A percentile compares a stretch with the other conserved stretches of the same genome.
These are phyloP conservation scores for Diplodia sapinea DNA, from an alignment of 2,329 filamentous ascomycete genomes.

Conservation along the genomic window DNA sequence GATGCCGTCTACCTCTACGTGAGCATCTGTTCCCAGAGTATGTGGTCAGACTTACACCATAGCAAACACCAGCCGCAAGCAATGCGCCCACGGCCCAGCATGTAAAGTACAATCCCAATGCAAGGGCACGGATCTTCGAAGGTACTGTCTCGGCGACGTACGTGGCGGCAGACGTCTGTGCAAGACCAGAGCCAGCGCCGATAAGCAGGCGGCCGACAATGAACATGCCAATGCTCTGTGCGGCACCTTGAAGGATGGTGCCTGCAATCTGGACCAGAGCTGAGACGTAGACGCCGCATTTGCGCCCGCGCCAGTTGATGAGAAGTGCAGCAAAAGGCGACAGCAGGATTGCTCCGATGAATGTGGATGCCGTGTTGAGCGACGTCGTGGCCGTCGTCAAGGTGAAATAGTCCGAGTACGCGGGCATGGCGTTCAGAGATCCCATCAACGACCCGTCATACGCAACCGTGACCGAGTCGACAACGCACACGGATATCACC, in stretches of 20 bases:
- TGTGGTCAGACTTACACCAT: slow-evolving; percentile 15
- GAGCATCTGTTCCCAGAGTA: background rate
- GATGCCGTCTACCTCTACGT: background rate
- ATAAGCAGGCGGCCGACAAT: background rate
- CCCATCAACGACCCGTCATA: slow-evolving; percentile 47
- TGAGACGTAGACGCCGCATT: slow-evolving; percentile 17
- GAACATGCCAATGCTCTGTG: slow-evolving; percentile 2
- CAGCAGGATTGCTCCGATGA: slow-evolving; percentile 37
- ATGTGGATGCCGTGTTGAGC: slow-evolving; percentile 41
- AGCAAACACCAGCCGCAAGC: slow-evolving; percentile 25
- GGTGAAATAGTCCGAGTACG: slow-evolving; percentile 44
- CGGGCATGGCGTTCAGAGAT: slow-evolving; percentile 45
- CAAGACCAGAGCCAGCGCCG: background rate
- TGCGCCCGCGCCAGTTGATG: slow-evolving; percentile 13
- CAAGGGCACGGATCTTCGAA: slow-evolving; percentile 23
- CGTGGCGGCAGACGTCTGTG: background rate
- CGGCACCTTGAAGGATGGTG: slow-evolving; percentile 7
- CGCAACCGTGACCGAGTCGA: slow-evolving; percentile 41
- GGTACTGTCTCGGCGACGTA: slow-evolving; percentile 19
- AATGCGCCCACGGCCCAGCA: slow-evolving; percentile 31
- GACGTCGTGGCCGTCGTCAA: slow-evolving; percentile 44
- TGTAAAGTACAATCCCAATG: slow-evolving; percentile 24
- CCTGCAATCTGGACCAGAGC: slow-evolving; percentile 22
- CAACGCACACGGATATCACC: slow-evolving; percentile 39
- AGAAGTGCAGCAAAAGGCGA: background rate